Evolutionary conservation across 225 moss, liverwort and hornwort species (phyloP), one percentile per base, ranked within the genome.

Genomic region (Sphagnum tenellum): DNA sequence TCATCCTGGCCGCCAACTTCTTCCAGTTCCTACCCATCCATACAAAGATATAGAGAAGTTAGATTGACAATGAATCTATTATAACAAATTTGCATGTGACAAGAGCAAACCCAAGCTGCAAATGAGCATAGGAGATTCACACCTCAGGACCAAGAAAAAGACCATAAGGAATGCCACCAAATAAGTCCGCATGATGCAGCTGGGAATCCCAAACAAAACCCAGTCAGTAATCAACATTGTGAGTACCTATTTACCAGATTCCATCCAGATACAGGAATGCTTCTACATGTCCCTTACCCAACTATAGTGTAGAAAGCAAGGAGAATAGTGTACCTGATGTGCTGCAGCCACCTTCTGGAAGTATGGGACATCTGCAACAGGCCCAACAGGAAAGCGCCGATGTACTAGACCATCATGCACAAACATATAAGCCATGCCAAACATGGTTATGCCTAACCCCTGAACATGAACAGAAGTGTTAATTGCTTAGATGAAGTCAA

Each of bases 351-450:
- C 92, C 67, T 87, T 96, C 55, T 92, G 86, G 14, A 96, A 70
- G 44, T 84, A 96, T 9, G 96, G 96, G 52, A 96, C 86, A 61
- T 84, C 90, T 9, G 96, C 96, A 56, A 96, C 82, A 10, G 96
- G 92, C 3, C 96, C 96, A 44, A 96, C 79, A 48, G 92, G 92
- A 44, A 96, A 96, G 47, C 96, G 86, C 50, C 88, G 75, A 73
- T 92, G 96, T 4, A 96, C 96, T 12, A 96, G 85, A 10, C 96
- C 96, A 63, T 96, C 96, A 61, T 96, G 96, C 5, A 96, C 92
- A 55, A 92, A 96, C 96, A 96, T 96, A 69, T 96, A 96, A 29
- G 96, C 84, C 73, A 96, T 92, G 46, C 95, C 95, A 62, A 96
- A 96, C 95, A 96, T 88, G 51, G 92, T 83, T 56, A 96, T 96